A percentile compares a stretch with the other conserved stretches of the same genome.
These are phyloP conservation scores for Rachicladosporium sp. DNA, from an alignment of 2,329 filamentous ascomycete species.

Conservation along the genomic window DNA sequence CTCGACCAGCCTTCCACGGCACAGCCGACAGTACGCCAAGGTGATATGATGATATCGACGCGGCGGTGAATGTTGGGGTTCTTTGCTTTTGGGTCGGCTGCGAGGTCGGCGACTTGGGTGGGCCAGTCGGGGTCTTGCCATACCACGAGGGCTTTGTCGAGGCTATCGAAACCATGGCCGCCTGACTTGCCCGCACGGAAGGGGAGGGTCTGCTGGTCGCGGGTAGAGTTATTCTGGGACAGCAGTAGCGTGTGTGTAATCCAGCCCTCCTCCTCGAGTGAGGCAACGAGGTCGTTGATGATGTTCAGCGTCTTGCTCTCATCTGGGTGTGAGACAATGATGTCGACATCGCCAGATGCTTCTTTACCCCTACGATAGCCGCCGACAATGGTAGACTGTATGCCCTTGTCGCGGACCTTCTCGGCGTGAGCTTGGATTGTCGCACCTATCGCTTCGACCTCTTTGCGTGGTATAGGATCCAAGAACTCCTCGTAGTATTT, in stretches of 20 bases:
- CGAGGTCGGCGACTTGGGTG: slow-evolving; percentile 25
- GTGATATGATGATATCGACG: slow-evolving; percentile 83
- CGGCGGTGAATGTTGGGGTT: slow-evolving; percentile 68
- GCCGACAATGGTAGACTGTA: slow-evolving; percentile 58
- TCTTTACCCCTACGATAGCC: slow-evolving; percentile 71
- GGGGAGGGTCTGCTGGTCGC: slow-evolving; percentile 54
- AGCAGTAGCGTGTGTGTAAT: slow-evolving; percentile 74
- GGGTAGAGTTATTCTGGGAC: slow-evolving; percentile 55
- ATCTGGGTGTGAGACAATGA: slow-evolving; percentile 70
- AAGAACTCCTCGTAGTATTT: slow-evolving; percentile 87
- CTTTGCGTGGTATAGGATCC: slow-evolving; percentile 54
- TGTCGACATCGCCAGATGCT: slow-evolving; percentile 68
- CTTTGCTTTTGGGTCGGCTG: slow-evolving; percentile 29
- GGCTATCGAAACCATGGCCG: slow-evolving; percentile 63
- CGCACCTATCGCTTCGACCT: slow-evolving; percentile 58
- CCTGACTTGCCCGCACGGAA: slow-evolving; percentile 32
- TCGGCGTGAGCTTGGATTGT: slow-evolving; percentile 57
- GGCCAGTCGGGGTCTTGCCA: slow-evolving; percentile 60
- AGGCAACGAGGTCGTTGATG: slow-evolving; percentile 55
- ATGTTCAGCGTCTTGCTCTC: slow-evolving; percentile 55
- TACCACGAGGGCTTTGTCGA: slow-evolving; percentile 86
- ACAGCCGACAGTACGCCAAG: slow-evolving; percentile 81
- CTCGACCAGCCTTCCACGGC: slow-evolving; percentile 82
- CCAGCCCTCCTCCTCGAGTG: slow-evolving; percentile 54
- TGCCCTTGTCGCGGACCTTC: slow-evolving; percentile 39